phyloP scores from a whole-genome alignment of 192 early-diverging fungal genomes.

The Gaertneriomyces sp. region DNA sequence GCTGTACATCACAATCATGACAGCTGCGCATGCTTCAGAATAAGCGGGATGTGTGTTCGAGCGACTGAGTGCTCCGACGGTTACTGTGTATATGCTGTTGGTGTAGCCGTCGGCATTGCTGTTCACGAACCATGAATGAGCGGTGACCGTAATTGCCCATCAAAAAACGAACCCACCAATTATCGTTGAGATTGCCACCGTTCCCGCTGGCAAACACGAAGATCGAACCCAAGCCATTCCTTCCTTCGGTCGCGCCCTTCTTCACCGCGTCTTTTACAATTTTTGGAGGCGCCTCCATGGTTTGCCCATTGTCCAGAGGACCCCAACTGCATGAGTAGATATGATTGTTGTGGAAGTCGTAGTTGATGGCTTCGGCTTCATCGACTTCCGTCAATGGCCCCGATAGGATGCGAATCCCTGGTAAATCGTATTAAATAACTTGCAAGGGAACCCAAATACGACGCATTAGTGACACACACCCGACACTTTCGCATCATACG shows the following conservation, averaged over 20 bases:
- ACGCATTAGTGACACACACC: constrained; percentile 43
- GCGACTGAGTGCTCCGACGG: constrained; percentile 82
- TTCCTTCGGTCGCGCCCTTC: constrained; percentile 81
- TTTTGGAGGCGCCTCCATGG: constrained; percentile 78
- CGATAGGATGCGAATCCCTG: constrained; percentile 84
- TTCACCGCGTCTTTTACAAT: constrained; percentile 79
- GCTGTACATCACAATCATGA: constrained; percentile 83
- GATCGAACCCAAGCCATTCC: constrained; percentile 79
- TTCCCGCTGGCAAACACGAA: constrained; percentile 96
- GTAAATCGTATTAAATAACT: neutral
- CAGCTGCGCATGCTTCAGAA: constrained; percentile 83
- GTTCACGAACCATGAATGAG: neutral
- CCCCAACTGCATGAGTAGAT: constrained; percentile 99
- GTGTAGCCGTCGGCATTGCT: constrained; percentile 95
- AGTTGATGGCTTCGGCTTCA: constrained; percentile 88
- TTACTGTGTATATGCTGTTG: constrained; percentile 93
- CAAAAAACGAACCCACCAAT: constrained; percentile 58
- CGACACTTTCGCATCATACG: constrained; percentile 80
- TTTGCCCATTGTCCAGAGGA: constrained; percentile 80
- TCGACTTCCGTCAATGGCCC: constrained; percentile 86
- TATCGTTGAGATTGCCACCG: constrained; percentile 74
- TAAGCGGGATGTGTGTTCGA: constrained; percentile 75
- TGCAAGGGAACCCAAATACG: constrained; percentile 14
- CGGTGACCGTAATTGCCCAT: neutral
- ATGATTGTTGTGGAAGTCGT: constrained; percentile 79